These are phyloP conservation scores for Colletotrichum gloeosporioides DNA, from an alignment of 2,329 filamentous ascomycete genomes.

Conservation along the genomic window DNA sequence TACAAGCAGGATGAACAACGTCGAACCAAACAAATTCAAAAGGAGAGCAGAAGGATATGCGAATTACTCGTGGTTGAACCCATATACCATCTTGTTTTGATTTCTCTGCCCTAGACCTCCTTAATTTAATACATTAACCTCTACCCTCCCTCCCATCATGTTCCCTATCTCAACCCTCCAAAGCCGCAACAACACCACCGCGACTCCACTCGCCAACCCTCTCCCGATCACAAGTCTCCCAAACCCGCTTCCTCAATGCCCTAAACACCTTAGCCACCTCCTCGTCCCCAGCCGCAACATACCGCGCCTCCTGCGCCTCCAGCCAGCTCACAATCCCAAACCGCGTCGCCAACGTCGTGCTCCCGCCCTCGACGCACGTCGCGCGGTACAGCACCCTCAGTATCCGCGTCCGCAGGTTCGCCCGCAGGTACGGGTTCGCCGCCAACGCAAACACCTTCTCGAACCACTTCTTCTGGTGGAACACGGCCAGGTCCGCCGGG, in stretches of 20 bases:
- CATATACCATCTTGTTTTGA: neutral
- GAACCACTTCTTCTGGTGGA: slow-evolving; percentile 69
- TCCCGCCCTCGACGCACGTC: slow-evolving; percentile 72
- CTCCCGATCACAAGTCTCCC: slow-evolving; percentile 70
- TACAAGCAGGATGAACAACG: neutral
- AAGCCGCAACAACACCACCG: slow-evolving; percentile 37
- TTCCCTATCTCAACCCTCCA: neutral
- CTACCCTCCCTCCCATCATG: neutral
- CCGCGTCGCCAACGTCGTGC: slow-evolving; percentile 80
- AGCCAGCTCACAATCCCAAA: slow-evolving; percentile 80
- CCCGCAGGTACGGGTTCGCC: slow-evolving; percentile 67
- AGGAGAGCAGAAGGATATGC: neutral
- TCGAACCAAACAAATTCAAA: rapidly evolving
- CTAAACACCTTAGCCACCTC: slow-evolving; percentile 56
- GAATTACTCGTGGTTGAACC: neutral
- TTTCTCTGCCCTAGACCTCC: neutral
- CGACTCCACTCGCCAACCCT: slow-evolving; percentile 72
- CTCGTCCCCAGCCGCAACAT: slow-evolving; percentile 25
- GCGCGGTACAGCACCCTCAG: slow-evolving; percentile 70
- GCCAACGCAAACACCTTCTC: slow-evolving; percentile 77
- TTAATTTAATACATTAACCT: neutral
- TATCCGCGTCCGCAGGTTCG: slow-evolving; percentile 64
- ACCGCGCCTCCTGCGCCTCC: slow-evolving; percentile 60
- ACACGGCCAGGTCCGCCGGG: slow-evolving; percentile 62
- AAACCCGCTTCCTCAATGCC: slow-evolving; percentile 62